These are phyloP conservation scores for Suillus brevipes DNA, from an alignment of 768 basidiomycete species.

Conservation along the genomic window DNA sequence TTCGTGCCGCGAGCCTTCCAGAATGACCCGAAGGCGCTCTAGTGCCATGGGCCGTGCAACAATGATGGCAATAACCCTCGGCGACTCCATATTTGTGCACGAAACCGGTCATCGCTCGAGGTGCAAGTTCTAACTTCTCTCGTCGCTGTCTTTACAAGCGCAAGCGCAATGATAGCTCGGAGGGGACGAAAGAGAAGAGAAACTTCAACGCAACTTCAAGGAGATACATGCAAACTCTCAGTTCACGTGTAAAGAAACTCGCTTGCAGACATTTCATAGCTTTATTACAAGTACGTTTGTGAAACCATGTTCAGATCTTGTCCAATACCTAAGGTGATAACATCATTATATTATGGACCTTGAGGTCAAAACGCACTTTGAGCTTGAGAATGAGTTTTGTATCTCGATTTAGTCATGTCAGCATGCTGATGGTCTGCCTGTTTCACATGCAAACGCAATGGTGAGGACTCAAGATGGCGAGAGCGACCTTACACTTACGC, in stretches of 20 bases:
- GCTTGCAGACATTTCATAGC: neutral
- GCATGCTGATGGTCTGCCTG: neutral
- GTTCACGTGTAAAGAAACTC: conserved; percentile 31
- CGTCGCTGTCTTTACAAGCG: conserved; percentile 55
- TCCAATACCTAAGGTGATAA: neutral
- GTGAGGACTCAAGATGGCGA: neutral
- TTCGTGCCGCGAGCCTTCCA: conserved; percentile 19
- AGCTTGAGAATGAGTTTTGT: neutral
- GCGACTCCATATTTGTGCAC: conserved; percentile 63
- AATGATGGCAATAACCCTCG: neutral
- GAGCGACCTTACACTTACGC: neutral
- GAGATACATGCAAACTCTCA: conserved; percentile 26
- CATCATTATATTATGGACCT: neutral
- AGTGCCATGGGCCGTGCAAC: neutral
- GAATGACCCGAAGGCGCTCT: neutral
- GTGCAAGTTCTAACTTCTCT: conserved; percentile 48
- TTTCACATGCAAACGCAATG: neutral
- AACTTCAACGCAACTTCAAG: conserved; percentile 14
- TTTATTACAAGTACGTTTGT: neutral
- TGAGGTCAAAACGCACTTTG: neutral
- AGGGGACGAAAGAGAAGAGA: conserved; percentile 28
- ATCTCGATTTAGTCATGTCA: neutral
- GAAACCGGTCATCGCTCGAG: conserved; percentile 75
- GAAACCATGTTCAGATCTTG: neutral
- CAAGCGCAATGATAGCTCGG: conserved; percentile 19